phyloP scores from a whole-genome alignment of 768 basidiomycete genomes.

The Stropharia rugosoannulata region DNA sequence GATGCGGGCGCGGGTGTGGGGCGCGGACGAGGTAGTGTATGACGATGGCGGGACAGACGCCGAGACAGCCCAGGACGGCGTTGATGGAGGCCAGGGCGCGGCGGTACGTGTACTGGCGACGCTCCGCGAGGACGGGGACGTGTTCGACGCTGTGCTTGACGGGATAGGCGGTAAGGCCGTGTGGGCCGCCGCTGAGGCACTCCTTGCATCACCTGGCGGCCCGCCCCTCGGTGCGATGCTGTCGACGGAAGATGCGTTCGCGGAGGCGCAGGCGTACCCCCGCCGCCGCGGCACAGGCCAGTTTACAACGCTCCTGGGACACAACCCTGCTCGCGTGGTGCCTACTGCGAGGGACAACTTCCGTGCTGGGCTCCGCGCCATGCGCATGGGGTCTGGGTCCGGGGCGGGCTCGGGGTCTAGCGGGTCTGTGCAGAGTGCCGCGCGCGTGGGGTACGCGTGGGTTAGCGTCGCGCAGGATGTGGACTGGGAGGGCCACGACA shows the following conservation, averaged over 20 bases:
- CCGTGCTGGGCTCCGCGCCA: conserved; percentile 66
- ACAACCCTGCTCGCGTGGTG: conserved; percentile 60
- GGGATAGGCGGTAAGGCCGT: conserved; percentile 78
- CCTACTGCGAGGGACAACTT: conserved; percentile 75
- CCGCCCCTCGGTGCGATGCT: neutral
- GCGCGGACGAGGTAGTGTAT: conserved; percentile 77
- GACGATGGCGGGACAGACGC: conserved; percentile 44
- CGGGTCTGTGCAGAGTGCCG: conserved; percentile 21
- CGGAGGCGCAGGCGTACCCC: neutral
- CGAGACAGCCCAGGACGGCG: too few species aligned
- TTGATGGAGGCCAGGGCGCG: conserved; percentile 42
- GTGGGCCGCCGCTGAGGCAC: conserved; percentile 69
- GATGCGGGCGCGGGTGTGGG: conserved; percentile 61
- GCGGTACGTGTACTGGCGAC: conserved; percentile 51
- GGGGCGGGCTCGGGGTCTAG: conserved; percentile 11
- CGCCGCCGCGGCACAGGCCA: conserved; percentile 36
- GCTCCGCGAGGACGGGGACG: conserved; percentile 50
- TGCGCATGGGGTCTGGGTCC: conserved; percentile 33
- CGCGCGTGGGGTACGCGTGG: conserved; percentile 76
- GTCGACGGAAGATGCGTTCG: neutral
- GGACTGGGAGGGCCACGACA: conserved; percentile 80
- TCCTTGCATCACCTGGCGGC: conserved; percentile 43
- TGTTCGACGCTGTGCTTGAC: conserved; percentile 82
- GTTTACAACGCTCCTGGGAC: conserved; percentile 83
- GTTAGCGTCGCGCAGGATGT: conserved; percentile 78